Evolutionary conservation across 345 rosid species (phyloP), one percentile per base, ranked within the genome.

Genomic region (Pistacia integerrima): DNA sequence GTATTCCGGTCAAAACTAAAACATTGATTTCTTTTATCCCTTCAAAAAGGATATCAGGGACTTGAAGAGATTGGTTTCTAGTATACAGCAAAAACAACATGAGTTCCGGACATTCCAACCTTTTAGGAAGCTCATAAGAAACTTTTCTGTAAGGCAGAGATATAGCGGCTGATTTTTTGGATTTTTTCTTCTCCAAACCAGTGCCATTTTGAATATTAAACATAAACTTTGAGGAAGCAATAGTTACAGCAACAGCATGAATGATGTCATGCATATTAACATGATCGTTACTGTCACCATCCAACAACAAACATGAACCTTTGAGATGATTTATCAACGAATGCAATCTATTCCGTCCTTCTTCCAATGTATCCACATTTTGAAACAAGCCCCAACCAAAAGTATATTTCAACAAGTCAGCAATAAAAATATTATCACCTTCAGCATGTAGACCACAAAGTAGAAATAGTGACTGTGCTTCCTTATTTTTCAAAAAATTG

Each of bases 201-300:
- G 79, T 13, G n/a, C 14, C 59, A 41, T 61, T 69, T 25, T 20
- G 18, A 2, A 82, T 16, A 28, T 25, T 14, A 59, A 78, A 44
- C 28, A 63, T 20, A 8, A 44, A 70, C 3, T 67, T 56, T 46
- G 28, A 58, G 8, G 78, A 38, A n/a, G 80, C 81, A 1, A 80
- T 73, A 3, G 77, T 58, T 5, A 61, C 4, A 3, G 85, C 84
- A 7, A 69, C 69, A 11, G 44, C 13, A 41, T 9, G 75, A 17
- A 83, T 67, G 9, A 78, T 52, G 33, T 82, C 78, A 57, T 85
- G 86, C 76, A 85, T 81, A 38, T 61, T 78, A 30, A 81, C 66
- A 22, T 22, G 25, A 22, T 0, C 0, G 25, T 22, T 1, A 13
- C 36, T 41, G n/a, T 48, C 41, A 8, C 6, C 25, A 2, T 73